Base-by-base conservation (phyloP, 2,329 filamentous ascomycete genomes). In the Sphaerostilbella broomeana region DNA sequence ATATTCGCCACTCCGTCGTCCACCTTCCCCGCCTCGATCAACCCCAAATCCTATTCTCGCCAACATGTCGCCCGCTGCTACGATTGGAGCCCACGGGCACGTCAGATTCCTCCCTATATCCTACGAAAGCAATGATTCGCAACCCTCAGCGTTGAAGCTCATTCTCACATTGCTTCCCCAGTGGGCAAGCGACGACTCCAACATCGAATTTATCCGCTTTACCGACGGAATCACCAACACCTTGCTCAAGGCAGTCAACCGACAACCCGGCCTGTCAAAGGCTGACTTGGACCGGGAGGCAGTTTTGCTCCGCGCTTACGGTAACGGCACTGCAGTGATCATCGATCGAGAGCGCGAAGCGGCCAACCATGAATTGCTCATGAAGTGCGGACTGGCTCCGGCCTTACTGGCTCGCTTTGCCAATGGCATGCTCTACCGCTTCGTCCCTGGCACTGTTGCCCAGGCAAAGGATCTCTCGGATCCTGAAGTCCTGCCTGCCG, bases 151-250 rank as follows among this genome's bases (percentile, higher is more conserved):
- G 38, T 71, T 85, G 46, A 75, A 76, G 48, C 77, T 98, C 47
- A 81, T 95, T 54, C 70, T 87, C 51, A 76, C 85, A 19, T 71
- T 95, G 46, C 77, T 82, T 44, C 89, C 89, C 9, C 79, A 94
- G 53, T 98, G 92, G 92, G 73, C 79, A 50, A 73, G 75, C 33
- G 69, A 75, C 24, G 78, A 81, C 48, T 84, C 85, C 42, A 76
- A 81, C 29, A 74, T 98, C 53, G 81, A 92, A 55, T 86, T 97
- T 58, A 74, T 87, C 50, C 82, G 85, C 48, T 98, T 97, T 69
- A 98, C 88, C 26, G 92, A 98, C 56, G 92, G 92, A 57, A 98
- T 97, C 66, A 98, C 92, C 50, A 98, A 98, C 65, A 97, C 89
- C 35, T 69, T 90, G 34, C 71, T 88, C 47, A 89, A 89, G 61